Percentiles rank a stretch among this genome's conserved stretches.
Evolutionary conservation across 192 early-diverging fungal genomes (phyloP).

Genomic region (Linnemannia exigua): DNA sequence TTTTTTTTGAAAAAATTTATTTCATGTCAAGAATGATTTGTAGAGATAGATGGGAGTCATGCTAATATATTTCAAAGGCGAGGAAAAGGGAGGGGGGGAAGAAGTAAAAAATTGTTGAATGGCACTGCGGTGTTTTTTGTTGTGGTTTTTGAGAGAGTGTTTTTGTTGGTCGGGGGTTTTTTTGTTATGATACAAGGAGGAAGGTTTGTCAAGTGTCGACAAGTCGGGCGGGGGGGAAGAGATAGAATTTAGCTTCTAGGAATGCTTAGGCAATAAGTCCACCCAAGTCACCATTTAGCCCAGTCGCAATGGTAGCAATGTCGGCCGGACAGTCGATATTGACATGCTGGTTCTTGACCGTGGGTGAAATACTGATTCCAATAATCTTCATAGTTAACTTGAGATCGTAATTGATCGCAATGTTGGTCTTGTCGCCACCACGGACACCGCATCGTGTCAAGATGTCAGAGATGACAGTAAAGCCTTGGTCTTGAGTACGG

Average conservation of each 20-base stretch:
- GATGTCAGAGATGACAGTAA: conserved; percentile 57
- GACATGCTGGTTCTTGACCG: conserved; percentile 55
- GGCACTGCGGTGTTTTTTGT: too few relatives aligned
- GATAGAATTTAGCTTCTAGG: background rate
- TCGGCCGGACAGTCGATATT: conserved; percentile 56
- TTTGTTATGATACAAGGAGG: conserved; percentile 8
- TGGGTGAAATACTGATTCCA: conserved; percentile 60
- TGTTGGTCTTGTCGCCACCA: conserved; percentile 24
- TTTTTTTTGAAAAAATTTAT: too few relatives aligned
- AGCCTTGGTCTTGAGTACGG: conserved; percentile 27
- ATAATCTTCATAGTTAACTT: conserved; percentile 62
- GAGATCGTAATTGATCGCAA: conserved; percentile 63
- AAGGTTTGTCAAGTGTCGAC: background rate
- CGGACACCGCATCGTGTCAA: conserved; percentile 57
- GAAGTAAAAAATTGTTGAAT: too few relatives aligned
- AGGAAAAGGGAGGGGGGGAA: too few relatives aligned
- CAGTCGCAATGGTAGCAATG: background rate
- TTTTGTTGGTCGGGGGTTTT: too few relatives aligned
- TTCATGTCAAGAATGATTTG: too few relatives aligned
- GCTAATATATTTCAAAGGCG: too few relatives aligned
- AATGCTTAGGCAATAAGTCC: background rate
- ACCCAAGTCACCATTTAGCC: background rate
- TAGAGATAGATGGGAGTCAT: too few relatives aligned
- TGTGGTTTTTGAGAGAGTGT: too few relatives aligned
- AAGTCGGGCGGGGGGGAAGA: background rate